Conservation (phyloP, 805 yeast genomes). For the Ogataea polymorpha region DNA sequence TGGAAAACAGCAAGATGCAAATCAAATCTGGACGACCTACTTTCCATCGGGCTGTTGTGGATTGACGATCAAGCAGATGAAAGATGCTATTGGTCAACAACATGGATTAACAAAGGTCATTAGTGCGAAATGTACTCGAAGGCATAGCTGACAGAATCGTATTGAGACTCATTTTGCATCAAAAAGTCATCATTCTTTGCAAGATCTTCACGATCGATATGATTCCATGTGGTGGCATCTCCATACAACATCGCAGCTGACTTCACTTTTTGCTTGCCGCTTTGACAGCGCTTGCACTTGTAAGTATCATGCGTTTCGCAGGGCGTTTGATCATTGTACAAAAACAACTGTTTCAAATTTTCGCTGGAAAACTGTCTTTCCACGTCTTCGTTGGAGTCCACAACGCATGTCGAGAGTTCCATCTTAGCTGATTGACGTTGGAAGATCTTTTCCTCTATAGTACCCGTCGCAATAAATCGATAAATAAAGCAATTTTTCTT, state of each 20-base stretch:
- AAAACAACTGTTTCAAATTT: slow-evolving; percentile 70
- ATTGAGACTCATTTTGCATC: slow-evolving; percentile 67
- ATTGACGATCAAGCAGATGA: slow-evolving; percentile 58
- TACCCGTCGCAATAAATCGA: slow-evolving; percentile 89
- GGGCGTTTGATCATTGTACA: slow-evolving; percentile 58
- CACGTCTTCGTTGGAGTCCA: slow-evolving; percentile 93
- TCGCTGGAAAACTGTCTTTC: slow-evolving; percentile 88
- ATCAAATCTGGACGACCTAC: slow-evolving; percentile 72
- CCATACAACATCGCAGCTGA: slow-evolving; percentile 93
- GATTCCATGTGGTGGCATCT: slow-evolving; percentile 98
- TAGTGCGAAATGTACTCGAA: slow-evolving; percentile 91
- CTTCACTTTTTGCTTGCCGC: slow-evolving; percentile 57
- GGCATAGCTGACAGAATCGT: slow-evolving; percentile 73
- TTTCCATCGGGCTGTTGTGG: slow-evolving; percentile 83
- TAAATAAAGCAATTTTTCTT: slow-evolving; percentile 95
- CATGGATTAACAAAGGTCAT: slow-evolving; percentile 49
- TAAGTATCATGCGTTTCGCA: slow-evolving; percentile 94
- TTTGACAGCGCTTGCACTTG: slow-evolving; percentile 77
- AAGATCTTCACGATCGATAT: slow-evolving; percentile 63
- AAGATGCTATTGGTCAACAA: slow-evolving; percentile 66
- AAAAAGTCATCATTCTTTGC: slow-evolving; percentile 70
- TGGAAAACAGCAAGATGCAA: slow-evolving; percentile 69
- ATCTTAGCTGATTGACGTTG: slow-evolving; percentile 95
- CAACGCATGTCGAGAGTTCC: slow-evolving; percentile 91
- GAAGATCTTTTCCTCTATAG: slow-evolving; percentile 93